These are phyloP conservation scores for Alternaria hordeiaustralica DNA, from an alignment of 2,329 filamentous ascomycete genomes.

Conservation along the genomic window DNA sequence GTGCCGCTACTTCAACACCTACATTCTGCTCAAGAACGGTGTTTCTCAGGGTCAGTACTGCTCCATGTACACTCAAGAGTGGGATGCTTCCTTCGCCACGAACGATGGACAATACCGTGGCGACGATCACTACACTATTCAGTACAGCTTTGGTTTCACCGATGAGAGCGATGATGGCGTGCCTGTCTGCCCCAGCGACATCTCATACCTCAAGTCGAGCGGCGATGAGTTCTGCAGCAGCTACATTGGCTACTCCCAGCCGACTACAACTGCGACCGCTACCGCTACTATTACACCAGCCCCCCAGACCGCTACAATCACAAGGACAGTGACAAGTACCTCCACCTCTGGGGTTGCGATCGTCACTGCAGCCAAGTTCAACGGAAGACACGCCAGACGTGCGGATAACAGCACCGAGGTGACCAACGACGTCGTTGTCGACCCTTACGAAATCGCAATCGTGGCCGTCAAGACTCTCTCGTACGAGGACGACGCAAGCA, in stretches of 20 bases:
- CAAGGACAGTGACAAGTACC: not conserved
- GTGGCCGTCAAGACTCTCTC: not conserved
- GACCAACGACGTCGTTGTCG: not conserved
- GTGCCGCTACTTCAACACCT: conserved; percentile 1
- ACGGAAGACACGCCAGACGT: not conserved
- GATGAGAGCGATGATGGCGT: not conserved
- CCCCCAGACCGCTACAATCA: not conserved
- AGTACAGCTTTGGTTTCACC: not conserved
- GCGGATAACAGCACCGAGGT: not conserved
- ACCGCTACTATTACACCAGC: not conserved
- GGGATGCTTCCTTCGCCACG: not conserved
- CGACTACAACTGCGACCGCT: not conserved
- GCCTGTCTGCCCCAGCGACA: not conserved
- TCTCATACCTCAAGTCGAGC: not conserved
- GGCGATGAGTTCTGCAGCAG: not conserved
- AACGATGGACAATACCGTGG: not conserved
- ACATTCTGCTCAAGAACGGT: not conserved
- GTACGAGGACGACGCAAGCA: not conserved
- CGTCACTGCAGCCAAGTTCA: not conserved
- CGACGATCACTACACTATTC: not conserved
- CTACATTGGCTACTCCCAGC: not conserved
- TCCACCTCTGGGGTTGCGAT: not conserved
- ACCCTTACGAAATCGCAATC: not conserved
- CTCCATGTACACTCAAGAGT: not conserved
- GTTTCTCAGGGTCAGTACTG: not conserved